Base-by-base conservation (phyloP, 208 protist genomes). In the Novymonas esmeraldas region DNA sequence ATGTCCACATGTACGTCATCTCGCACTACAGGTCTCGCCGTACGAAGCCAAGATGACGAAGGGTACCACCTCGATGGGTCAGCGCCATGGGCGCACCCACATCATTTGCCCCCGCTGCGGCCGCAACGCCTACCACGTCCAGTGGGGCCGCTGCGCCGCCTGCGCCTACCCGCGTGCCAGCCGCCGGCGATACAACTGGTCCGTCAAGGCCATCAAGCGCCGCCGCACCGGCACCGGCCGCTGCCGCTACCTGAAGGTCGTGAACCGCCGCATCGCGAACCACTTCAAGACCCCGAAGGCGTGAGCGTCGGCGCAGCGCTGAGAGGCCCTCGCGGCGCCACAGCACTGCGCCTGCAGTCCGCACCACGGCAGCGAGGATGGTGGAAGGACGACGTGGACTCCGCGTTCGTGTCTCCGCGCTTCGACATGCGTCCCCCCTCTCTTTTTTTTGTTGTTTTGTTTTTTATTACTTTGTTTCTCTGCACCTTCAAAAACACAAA, bases 181-280 rank as follows among this genome's bases (percentile, higher is more conserved):
- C 71, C 95, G 97, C 74, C 90, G 99, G 71, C 94, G 89, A 90
- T 98, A 95, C 89, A 98, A 98, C 89, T 99, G 98, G 98, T 90
- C 81, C 50, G 82, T 95, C 41, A 99, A 99, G 93, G 92, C 98
- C 63, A 95, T 98, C 75, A 98, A 98, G 87, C 94, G 99, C 79
- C 97, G 97, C 67, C 98, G 92, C 50, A 99, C 97, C 41, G 99
- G 99, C 73, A 99, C 98, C 55, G 99, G 99, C 65, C 96, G 99
- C 89, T 98, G 96, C 84, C 82, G 95, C 73, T 96, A 99, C 91
- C 82, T 99, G 29, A 99, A 99, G 88, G 68, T 81, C 45, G 92
- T 99, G 42, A 91, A 97, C 83, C 95, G 97, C 82, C 90, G 92
- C 69, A 98, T 98, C 86, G 97, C 94, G 68, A 99, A 99, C 88